A percentile compares a stretch with the other conserved stretches of the same genome.
Conservation (phyloP, 164 flowering plant species). For the Aristolochia contorta region DNA sequence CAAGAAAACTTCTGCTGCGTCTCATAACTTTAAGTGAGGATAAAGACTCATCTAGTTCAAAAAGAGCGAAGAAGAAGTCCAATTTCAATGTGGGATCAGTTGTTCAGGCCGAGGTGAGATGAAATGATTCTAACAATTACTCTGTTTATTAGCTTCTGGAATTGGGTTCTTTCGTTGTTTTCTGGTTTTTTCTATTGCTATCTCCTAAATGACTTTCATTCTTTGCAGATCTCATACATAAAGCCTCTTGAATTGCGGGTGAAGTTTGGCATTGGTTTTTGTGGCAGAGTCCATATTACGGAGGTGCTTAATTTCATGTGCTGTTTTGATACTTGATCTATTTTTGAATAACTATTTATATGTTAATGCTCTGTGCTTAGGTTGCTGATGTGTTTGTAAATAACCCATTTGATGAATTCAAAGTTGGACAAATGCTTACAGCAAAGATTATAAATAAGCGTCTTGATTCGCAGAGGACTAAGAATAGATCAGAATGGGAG, state of each 20-base stretch:
- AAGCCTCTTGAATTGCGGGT: conserved; percentile 64
- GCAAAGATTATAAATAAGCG: conserved; percentile 59
- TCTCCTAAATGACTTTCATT: background rate
- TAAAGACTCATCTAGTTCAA: conserved; percentile 50
- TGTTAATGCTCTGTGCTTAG: conserved; percentile 23
- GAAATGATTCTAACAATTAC: conserved; percentile 1
- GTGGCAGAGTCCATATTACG: conserved; percentile 80
- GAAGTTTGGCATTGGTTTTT: conserved; percentile 72
- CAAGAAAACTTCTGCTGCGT: conserved; percentile 70
- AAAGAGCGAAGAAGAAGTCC: conserved; percentile 66
- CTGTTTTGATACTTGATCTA: background rate
- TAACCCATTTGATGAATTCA: conserved; percentile 52
- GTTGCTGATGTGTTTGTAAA: conserved; percentile 34
- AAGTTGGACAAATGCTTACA: conserved; percentile 58
- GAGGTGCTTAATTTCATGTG: conserved; percentile 40
- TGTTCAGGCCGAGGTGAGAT: conserved; percentile 99
- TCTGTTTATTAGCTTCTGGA: background rate
- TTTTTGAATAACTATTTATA: background rate
- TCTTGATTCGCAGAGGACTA: conserved; percentile 22
- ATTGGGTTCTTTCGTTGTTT: background rate
- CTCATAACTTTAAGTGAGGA: conserved; percentile 52
- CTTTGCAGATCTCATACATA: conserved; percentile 62
- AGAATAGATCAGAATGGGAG: conserved; percentile 46
- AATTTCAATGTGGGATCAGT: conserved; percentile 58
- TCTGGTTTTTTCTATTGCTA: background rate